These are phyloP conservation scores for Starmerella sp. DNA, from an alignment of 805 yeast species.

Conservation along the genomic window DNA sequence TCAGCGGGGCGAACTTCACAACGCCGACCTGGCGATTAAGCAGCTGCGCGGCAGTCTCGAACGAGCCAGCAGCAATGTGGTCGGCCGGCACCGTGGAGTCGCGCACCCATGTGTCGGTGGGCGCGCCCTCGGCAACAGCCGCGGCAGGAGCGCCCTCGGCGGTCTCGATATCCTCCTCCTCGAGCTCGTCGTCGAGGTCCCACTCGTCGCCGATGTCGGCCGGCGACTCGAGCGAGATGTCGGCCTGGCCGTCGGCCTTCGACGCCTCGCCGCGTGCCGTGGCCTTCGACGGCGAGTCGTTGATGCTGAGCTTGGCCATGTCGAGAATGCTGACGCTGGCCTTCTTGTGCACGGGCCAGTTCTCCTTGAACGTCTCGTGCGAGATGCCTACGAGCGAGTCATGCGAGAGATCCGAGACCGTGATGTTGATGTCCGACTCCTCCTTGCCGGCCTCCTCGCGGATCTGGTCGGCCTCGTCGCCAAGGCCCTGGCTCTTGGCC, in stretches of 20 bases:
- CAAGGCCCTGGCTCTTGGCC: conserved; percentile 77
- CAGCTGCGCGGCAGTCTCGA: conserved; percentile 89
- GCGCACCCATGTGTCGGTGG: conserved; percentile 75
- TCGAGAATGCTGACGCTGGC: conserved; percentile 24
- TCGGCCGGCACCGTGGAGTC: conserved; percentile 85
- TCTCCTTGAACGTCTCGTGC: conserved; percentile 35
- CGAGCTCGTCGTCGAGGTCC: conserved; percentile 71
- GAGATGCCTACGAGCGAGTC: conserved; percentile 37
- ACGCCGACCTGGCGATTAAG: conserved; percentile 83
- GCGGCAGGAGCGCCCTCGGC: conserved; percentile 31
- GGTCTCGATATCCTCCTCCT: conserved; percentile 27
- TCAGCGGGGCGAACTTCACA: conserved; percentile 75
- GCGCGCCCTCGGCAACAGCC: conserved; percentile 31
- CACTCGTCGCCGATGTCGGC: conserved; percentile 34
- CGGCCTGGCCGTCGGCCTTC: conserved; percentile 17
- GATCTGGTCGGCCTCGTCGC: conserved; percentile 60
- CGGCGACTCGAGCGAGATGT: conserved; percentile 21
- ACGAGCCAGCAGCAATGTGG: conserved; percentile 90
- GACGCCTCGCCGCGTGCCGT: conserved; percentile 17
- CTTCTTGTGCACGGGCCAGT: conserved; percentile 73
- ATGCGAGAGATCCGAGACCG: conserved; percentile 26
- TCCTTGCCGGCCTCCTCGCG: conserved; percentile 58
- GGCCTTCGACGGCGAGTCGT: conserved; percentile 10
- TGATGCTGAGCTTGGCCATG: conserved; percentile 11
- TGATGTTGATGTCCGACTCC: conserved; percentile 53